A percentile compares a stretch with the other conserved stretches of the same genome.
Conservation (phyloP, 164 flowering plant species). For the Vitis labrusca region DNA sequence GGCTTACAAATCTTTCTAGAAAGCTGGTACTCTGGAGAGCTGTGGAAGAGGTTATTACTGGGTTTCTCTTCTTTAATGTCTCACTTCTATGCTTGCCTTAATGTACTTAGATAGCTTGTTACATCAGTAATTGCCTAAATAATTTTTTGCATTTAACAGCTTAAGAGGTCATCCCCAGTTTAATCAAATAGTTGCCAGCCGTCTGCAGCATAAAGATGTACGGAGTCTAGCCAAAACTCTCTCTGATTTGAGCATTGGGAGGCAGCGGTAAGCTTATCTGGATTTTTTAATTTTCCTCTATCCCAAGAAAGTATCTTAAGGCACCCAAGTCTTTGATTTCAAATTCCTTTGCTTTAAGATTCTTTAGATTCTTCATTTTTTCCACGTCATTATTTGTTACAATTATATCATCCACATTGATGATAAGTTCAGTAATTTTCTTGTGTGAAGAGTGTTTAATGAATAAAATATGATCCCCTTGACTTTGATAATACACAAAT, state of each 20-base stretch:
- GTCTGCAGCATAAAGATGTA: conserved; percentile 56
- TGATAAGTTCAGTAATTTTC: no score
- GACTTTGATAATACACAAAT: no score
- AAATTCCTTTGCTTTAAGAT: background rate
- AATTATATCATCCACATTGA: no score
- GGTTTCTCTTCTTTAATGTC: background rate
- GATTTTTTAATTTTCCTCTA: background rate
- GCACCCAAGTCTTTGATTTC: background rate
- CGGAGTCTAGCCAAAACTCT: conserved; percentile 58
- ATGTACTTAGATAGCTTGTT: background rate
- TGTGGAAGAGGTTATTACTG: conserved; percentile 75
- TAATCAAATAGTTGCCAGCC: conserved; percentile 46
- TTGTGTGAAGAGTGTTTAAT: no score
- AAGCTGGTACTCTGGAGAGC: conserved; percentile 67
- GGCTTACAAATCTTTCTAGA: conserved; percentile 69
- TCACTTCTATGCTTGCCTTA: background rate
- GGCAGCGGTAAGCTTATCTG: conserved; percentile 71
- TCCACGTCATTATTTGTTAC: no score
- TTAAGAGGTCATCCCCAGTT: conserved; percentile 80
- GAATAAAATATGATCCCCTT: no score
- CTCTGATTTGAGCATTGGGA: conserved; percentile 78
- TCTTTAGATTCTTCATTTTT: no score
- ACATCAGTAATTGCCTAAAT: background rate
- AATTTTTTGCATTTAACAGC: conserved; percentile 40
- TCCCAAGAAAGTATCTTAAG: no score